A percentile compares a stretch with the other conserved stretches of the same genome.
Evolutionary conservation across 805 yeast species (phyloP).

Genomic region (Cephaloascus fragrans): DNA sequence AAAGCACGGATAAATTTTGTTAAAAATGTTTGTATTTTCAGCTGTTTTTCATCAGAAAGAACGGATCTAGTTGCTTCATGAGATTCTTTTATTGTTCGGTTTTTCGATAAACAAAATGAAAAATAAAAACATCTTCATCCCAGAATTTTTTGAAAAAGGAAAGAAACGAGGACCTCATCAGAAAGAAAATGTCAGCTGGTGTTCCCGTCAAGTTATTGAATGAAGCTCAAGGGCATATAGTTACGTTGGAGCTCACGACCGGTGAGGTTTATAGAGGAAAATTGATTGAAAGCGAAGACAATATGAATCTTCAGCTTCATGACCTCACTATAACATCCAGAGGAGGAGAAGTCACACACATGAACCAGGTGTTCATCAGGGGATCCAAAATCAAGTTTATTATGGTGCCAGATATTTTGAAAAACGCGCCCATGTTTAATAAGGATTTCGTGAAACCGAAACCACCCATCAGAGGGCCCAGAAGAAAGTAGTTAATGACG

Average conservation of each 20-base stretch:
- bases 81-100: too few relatives aligned
- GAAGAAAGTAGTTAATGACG: constrained; percentile 14
- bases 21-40: too few relatives aligned
- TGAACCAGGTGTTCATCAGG: constrained; percentile 81
- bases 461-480: constrained; percentile 63
- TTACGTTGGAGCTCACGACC: constrained; percentile 71
- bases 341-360: constrained; percentile 65
- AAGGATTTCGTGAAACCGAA: constrained; percentile 53
- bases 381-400: constrained; percentile 86
- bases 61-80: too few relatives aligned
- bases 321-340: constrained; percentile 74
- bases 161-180: too few relatives aligned
- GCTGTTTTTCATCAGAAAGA: too few relatives aligned
- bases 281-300: constrained; percentile 79
- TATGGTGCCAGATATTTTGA: constrained; percentile 79
- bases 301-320: constrained; percentile 81
- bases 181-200: constrained; percentile 44
- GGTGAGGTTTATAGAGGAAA: constrained; percentile 89
- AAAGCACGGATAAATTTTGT: too few relatives aligned
- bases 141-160: too few relatives aligned
- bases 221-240: constrained; percentile 84
- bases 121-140: too few relatives aligned
- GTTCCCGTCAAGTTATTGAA: constrained; percentile 79
- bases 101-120: too few relatives aligned
- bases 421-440: constrained; percentile 82